Base-by-base conservation (phyloP, 73 alveolate species). In the Breviolum minutum region DNA sequence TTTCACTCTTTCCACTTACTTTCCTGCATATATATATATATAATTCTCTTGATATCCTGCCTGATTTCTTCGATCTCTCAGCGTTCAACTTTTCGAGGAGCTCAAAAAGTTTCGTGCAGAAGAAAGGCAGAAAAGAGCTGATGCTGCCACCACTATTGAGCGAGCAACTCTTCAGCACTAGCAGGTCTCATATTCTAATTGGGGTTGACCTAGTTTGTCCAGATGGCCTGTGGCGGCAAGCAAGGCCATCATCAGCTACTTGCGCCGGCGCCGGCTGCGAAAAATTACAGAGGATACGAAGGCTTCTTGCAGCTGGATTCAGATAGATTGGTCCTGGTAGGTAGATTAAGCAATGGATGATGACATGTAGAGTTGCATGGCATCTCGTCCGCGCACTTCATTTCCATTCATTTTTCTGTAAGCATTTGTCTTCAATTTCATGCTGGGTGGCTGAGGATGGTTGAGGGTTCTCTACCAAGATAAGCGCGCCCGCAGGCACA, bases 91-190 rank as follows among this genome's bases (percentile, higher is more conserved):
- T 13, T 13, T 9, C 0, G 82, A 92, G 98, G 98, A 92, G 90
- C 98, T 92, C 29, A 92, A 80, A 84, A 92, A 92, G 98, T 92
- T 60, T 90, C 98, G 98, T 6, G 91, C 83, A 20, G 98, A 92
- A 63, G 80, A 74, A 69, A 8, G 98, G 40, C 77, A 81, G 90
- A 80, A 73, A 29, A 20, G 98, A 74, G 90, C 17, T 20, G 98
- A 73, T 27, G 98, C 98, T 2, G 90, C 98, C 19, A 74, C 98
- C 30, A 74, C 63, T 13, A 92, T 92, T 66, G 98, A 92, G 68
- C 86, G 87, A 64, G 98, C 96, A 61, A 6, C 92, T 62, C 61
- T 16, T 27, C 68, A 73, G 54, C 54, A 40, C 54, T 40, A 40
- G 54, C 54, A 40, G 54, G 54, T 40, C 54, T 40, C 54, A 40